Base-by-base conservation (phyloP, 1,284 basidiomycete genomes). In the Lignosus rhinocerotis region DNA sequence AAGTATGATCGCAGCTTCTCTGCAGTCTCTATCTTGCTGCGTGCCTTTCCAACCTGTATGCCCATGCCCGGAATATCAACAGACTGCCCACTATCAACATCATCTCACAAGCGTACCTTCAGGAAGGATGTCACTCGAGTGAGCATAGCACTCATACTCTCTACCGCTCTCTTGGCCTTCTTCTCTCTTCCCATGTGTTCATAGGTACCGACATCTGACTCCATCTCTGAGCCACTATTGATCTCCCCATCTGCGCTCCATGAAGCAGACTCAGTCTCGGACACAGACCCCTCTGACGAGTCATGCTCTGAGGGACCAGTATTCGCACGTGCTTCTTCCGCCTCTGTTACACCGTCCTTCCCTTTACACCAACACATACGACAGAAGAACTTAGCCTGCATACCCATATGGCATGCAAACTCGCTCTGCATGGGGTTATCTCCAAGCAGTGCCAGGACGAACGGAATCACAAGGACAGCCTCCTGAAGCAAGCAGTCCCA, bases 381-480 rank as follows among this genome's bases (percentile, higher is more conserved):
- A 61, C 78, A 80, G 50, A 79, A 76, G 21, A 62, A 70, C 41
- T 76, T 77, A 0, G 73, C 76, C 2, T 46, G 51, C 11, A 78
- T 59, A 0, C 79, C 77, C 51, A 79, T 74, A 48, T 81, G 78
- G 32, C 69, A 77, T 0, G 75, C 67, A 54, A 80, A 67, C 55
- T 79, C 75, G 47, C 77, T 79, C 44, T 76, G 73, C 79, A 79
- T 80, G 0, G 77, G 78, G 60, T 79, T 80, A 55, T 80, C 76
- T 0, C 78, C 76, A 2, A 73, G 68, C 1, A 78, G n/a, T 2
- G 51, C 51, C 8, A 45, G 43, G 4, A 53, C 43, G 14, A 19
- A 44, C 2, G 51, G 51, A 12, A 53, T 32, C 5, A 44, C 32
- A 0, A 53, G 43, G 0, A 21, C 53, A 0, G 66, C 9, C 21